These are phyloP conservation scores for Fusarium kyushuense DNA, from an alignment of 2,329 filamentous ascomycete genomes.

Conservation along the genomic window DNA sequence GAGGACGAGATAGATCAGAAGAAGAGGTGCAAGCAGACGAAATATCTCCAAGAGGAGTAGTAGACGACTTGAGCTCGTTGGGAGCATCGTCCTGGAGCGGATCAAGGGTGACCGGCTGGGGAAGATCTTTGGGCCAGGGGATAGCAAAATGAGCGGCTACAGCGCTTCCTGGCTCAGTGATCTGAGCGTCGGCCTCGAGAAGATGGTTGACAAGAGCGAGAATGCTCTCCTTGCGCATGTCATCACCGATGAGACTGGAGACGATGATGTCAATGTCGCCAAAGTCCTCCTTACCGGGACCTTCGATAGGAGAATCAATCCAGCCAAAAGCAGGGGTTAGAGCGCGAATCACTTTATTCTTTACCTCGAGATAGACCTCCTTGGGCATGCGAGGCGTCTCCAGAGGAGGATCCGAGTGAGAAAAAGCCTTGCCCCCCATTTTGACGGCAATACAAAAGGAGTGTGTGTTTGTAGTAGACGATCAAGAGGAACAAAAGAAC, in stretches of 20 bases:
- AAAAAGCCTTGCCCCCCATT: conserved; percentile 77
- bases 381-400: conserved; percentile 74
- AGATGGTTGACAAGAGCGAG: conserved; percentile 50
- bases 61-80: not conserved
- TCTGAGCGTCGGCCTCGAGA: conserved; percentile 60
- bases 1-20: not conserved
- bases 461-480: not conserved
- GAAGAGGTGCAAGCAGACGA: not conserved
- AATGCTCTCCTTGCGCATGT: conserved; percentile 23
- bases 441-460: not conserved
- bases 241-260: conserved; percentile 48
- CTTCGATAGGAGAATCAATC: conserved; percentile 73
- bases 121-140: conserved; percentile 59
- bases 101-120: not conserved
- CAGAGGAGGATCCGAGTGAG: conserved; percentile 60
- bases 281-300: conserved; percentile 73
- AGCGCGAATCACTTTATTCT: conserved; percentile 57
- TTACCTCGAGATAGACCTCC: conserved; percentile 66
- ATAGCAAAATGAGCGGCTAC: conserved; percentile 64
- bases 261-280: conserved; percentile 82
- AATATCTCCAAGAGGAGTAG: not conserved
- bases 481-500: not conserved
- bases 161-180: conserved; percentile 42
- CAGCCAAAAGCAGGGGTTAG: conserved; percentile 62
- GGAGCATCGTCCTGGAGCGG: not conserved